Percentiles rank a stretch among this genome's conserved stretches.
Conservation (phyloP, 495 filamentous ascomycete species). For the Neurospora africana region DNA sequence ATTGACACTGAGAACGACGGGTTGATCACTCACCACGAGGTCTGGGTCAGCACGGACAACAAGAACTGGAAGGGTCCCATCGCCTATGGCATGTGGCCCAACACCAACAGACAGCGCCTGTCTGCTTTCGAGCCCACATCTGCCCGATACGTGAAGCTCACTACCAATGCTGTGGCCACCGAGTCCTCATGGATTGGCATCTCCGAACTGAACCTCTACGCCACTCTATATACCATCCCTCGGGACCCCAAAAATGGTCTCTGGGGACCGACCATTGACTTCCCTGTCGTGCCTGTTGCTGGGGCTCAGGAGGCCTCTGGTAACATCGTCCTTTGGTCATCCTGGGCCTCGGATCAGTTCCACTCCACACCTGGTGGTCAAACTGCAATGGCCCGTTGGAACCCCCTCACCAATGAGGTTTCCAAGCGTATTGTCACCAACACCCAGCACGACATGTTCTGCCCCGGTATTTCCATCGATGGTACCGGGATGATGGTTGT, state of each 20-base stretch:
- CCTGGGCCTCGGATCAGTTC: background rate
- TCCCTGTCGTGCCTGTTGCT: background rate
- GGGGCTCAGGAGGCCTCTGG: background rate
- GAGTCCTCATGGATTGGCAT: background rate
- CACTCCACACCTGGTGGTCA: constrained; percentile 15
- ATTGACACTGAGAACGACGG: background rate
- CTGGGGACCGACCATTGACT: background rate
- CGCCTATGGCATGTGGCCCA: background rate
- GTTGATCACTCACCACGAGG: background rate
- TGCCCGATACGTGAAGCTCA: background rate
- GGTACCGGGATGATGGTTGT: constrained; percentile 41
- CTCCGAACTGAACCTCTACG: background rate
- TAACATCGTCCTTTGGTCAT: background rate
- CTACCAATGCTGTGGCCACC: background rate
- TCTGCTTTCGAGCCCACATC: background rate
- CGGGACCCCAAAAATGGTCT: background rate
- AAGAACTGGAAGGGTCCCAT: background rate
- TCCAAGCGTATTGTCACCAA: constrained; percentile 32
- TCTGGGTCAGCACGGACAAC: background rate
- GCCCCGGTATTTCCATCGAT: constrained; percentile 46
- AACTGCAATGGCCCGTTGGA: constrained; percentile 36
- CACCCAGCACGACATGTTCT: constrained; percentile 48
- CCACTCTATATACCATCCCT: background rate
- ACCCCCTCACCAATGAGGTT: constrained; percentile 22
- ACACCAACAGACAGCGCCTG: background rate